A percentile compares a stretch with the other conserved stretches of the same genome.
Evolutionary conservation across 2,329 filamentous ascomycete genomes (phyloP).

Genomic region (Grosmannia huntii): DNA sequence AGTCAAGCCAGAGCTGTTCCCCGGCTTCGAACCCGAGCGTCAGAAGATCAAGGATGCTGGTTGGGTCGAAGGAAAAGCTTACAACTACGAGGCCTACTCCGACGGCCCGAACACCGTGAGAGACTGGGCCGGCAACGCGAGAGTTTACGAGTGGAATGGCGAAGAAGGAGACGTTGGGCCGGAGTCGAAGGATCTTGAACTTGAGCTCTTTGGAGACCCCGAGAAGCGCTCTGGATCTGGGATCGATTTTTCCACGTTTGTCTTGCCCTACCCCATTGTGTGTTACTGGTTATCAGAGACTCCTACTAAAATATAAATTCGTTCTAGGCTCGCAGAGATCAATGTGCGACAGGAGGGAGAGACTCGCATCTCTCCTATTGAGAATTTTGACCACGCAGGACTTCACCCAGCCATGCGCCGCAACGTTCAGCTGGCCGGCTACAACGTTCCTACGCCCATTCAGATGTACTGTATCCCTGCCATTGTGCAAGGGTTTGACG

Average conservation of each 20-base stretch:
- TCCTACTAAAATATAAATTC: conserved; percentile 4
- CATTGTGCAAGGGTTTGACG: conserved; percentile 61
- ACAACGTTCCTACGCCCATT: conserved; percentile 67
- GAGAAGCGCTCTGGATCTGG: conserved; percentile 37
- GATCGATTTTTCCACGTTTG: conserved; percentile 42
- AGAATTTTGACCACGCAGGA: conserved; percentile 59
- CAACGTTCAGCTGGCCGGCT: conserved; percentile 64
- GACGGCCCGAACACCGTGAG: conserved; percentile 9
- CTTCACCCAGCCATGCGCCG: conserved; percentile 72
- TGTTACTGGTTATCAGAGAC: conserved; percentile 2
- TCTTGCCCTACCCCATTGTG: background rate
- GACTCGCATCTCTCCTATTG: conserved; percentile 34
- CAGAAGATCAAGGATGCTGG: conserved; percentile 17
- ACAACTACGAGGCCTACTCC: conserved; percentile 32
- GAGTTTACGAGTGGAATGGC: conserved; percentile 70
- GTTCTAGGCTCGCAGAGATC: conserved; percentile 40
- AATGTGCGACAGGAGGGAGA: conserved; percentile 45
- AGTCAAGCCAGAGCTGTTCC: conserved; percentile 10
- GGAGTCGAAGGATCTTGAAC: conserved; percentile 54
- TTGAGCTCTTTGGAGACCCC: conserved; percentile 56
- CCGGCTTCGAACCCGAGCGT: conserved; percentile 12
- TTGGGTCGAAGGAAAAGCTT: conserved; percentile 33
- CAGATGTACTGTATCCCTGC: conserved; percentile 77
- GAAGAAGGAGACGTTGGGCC: conserved; percentile 81
- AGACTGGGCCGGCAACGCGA: conserved; percentile 41